Conservation (phyloP, 2,329 filamentous ascomycete genomes). For the Alternaria longipes region DNA sequence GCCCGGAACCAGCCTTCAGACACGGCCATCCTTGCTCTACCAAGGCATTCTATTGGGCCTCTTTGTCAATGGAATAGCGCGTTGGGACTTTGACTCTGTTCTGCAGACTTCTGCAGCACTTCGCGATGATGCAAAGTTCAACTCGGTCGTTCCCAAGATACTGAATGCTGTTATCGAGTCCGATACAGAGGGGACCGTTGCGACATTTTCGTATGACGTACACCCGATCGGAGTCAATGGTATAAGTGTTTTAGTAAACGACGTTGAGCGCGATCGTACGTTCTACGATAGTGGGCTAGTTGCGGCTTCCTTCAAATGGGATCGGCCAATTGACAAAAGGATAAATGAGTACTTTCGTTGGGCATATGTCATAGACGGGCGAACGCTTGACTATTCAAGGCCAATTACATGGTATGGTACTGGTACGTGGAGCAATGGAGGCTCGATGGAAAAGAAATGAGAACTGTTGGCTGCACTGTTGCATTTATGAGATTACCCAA, state of each 20-base stretch:
- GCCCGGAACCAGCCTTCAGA: constrained; percentile 49
- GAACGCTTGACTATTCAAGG: constrained; percentile 45
- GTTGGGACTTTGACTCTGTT: constrained; percentile 62
- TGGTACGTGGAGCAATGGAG: constrained; percentile 42
- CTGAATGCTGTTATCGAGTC: constrained; percentile 27
- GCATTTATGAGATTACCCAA: neutral
- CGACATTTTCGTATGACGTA: constrained; percentile 66
- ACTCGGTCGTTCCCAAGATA: constrained; percentile 66
- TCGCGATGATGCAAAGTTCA: constrained; percentile 61
- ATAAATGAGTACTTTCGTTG: constrained; percentile 50
- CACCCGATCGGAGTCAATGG: constrained; percentile 68
- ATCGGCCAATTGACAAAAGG: constrained; percentile 52
- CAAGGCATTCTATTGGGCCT: constrained; percentile 49
- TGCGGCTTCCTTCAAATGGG: constrained; percentile 34
- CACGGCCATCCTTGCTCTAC: constrained; percentile 46
- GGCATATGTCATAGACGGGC: constrained; percentile 40
- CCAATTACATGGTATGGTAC: constrained; percentile 38
- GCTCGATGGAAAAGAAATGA: constrained; percentile 20
- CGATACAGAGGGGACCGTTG: constrained; percentile 58
- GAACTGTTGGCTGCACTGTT: constrained; percentile 7
- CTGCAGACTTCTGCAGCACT: constrained; percentile 81
- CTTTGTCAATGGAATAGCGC: constrained; percentile 49
- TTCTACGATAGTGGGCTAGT: constrained; percentile 35
- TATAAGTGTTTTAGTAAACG: constrained; percentile 81
- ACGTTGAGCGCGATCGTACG: constrained; percentile 71